Conservation (phyloP, 108 stramenopile genomes). For the Chaetoceros tenuissimus region DNA sequence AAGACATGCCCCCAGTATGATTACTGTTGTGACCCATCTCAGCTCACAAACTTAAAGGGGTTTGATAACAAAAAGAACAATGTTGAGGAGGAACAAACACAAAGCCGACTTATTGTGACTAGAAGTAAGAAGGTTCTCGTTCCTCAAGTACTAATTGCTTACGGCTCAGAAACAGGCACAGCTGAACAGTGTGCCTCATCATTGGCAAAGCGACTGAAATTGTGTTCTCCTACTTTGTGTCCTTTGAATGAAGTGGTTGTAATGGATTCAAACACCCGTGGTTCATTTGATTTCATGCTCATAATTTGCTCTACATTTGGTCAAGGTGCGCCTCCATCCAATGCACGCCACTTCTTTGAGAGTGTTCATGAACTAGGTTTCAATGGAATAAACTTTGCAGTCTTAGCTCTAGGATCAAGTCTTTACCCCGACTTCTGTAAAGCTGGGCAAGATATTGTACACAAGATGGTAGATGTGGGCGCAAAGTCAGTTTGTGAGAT, state of each 20-base stretch:
- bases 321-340: constrained; percentile 27
- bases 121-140: background rate
- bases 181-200: constrained; percentile 8
- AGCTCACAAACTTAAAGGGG: background rate
- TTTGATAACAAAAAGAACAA: too few species aligned
- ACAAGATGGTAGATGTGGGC: background rate
- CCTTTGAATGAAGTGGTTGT: constrained; percentile 4
- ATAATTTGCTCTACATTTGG: constrained; percentile 14
- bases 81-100: background rate
- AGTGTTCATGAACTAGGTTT: constrained; percentile 6
- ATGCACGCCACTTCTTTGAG: constrained; percentile 21
- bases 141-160: constrained; percentile 7
- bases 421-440: constrained; percentile 21
- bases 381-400: constrained; percentile 5
- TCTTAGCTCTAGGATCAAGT: constrained; percentile 14
- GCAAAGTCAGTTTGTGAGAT: background rate
- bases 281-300: constrained; percentile 1
- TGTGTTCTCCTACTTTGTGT: background rate
- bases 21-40: constrained; percentile 4
- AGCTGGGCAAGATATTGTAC: constrained; percentile 10
- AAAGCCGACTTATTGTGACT: background rate
- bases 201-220: background rate
- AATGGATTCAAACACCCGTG: background rate
- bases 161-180: constrained; percentile 20
- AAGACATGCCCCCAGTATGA: constrained; percentile 18